phyloP scores from a whole-genome alignment of 1,139 yeast species.

The Yamadazyma triangularis region DNA sequence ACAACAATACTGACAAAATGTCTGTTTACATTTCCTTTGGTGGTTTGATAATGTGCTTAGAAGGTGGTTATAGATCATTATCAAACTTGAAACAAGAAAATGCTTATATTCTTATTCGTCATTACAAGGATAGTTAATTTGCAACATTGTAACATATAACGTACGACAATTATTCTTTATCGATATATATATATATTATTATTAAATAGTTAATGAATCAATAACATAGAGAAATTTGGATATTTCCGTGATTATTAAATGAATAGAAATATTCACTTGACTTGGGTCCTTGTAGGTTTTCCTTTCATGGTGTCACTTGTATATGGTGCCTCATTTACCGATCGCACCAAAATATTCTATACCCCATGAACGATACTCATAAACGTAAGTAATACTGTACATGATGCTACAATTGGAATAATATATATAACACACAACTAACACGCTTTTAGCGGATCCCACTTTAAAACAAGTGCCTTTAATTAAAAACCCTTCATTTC shows the following conservation, averaged over 20 bases:
- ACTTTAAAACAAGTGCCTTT: conserved; percentile 54
- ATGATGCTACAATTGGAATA: neutral
- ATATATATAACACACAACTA: too few relatives aligned
- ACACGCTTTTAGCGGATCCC: conserved; percentile 38
- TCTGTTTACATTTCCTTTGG: conserved; percentile 95
- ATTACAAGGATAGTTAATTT: conserved; percentile 41
- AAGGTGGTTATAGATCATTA: conserved; percentile 90
- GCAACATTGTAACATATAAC: too few relatives aligned
- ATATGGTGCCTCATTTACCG: too few relatives aligned
- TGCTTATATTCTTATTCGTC: conserved; percentile 85
- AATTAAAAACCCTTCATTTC: conserved; percentile 49
- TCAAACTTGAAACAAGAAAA: conserved; percentile 91
- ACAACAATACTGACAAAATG: conserved; percentile 64
- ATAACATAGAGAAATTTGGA: too few relatives aligned
- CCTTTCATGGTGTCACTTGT: too few relatives aligned
- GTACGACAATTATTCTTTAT: too few relatives aligned
- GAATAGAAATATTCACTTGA: too few relatives aligned
- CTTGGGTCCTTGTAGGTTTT: too few relatives aligned
- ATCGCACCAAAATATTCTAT: too few relatives aligned
- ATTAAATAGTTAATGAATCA: too few relatives aligned
- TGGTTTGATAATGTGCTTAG: conserved; percentile 88
- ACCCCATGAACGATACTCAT: conserved; percentile 19
- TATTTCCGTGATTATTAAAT: too few relatives aligned
- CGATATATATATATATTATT: too few relatives aligned
- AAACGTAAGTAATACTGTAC: conserved; percentile 13